These are phyloP conservation scores for Lineolata rhizophorae DNA, from an alignment of 495 filamentous ascomycete species.

Conservation along the genomic window DNA sequence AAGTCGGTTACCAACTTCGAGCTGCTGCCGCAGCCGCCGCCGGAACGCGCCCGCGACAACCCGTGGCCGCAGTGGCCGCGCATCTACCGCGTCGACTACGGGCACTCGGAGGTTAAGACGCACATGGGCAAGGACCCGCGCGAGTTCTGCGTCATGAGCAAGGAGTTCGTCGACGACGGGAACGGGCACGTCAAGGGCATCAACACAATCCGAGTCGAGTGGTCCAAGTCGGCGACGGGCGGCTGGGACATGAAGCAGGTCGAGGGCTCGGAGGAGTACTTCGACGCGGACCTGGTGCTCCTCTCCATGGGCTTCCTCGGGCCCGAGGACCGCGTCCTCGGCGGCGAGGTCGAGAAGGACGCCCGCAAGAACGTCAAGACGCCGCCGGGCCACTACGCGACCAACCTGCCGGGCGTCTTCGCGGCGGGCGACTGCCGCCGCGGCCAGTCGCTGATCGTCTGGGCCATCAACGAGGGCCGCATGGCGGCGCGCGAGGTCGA, in stretches of 20 bases:
- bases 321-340: constrained; percentile 76
- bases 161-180: constrained; percentile 91
- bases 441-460: constrained; percentile 94
- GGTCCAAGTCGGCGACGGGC: constrained; percentile 73
- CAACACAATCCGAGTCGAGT: constrained; percentile 93
- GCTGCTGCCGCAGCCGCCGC: constrained; percentile 81
- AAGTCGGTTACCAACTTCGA: constrained; percentile 97
- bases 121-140: constrained; percentile 95
- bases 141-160: constrained; percentile 97
- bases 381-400: constrained; percentile 66
- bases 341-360: constrained; percentile 77
- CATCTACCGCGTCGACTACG: constrained; percentile 96
- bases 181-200: constrained; percentile 81
- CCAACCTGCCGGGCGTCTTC: constrained; percentile 77
- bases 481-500: constrained; percentile 90
- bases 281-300: constrained; percentile 90
- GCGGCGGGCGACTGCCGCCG: constrained; percentile 92
- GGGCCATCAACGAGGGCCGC: constrained; percentile 98
- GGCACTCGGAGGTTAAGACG: constrained; percentile 89
- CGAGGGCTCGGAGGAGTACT: constrained; percentile 87
- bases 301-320: constrained; percentile 98
- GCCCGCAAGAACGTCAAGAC: constrained; percentile 96
- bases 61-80: constrained; percentile 99
- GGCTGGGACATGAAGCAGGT: constrained; percentile 99
- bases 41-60: constrained; percentile 89